Base-by-base conservation (phyloP, 2,329 filamentous ascomycete genomes). In the Colletotrichum orchidophilum region DNA sequence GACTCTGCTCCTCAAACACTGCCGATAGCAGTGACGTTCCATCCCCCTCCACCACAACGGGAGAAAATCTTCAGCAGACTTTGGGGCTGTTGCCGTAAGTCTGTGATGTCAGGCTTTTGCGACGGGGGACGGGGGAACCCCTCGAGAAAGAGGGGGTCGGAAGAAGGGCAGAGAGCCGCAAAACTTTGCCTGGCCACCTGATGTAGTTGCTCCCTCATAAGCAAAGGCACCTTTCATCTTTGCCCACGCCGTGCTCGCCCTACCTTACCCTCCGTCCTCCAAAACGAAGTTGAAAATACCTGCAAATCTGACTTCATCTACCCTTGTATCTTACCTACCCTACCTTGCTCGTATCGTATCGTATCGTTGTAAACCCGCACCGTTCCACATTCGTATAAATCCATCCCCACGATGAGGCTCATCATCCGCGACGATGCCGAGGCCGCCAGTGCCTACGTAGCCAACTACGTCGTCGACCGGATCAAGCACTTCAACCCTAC, bases 391-490 rank as follows among this genome's bases (percentile, higher is more conserved):
- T 72, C 64, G 70, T 66, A 68, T 24, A 73, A 70, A 67, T 13
- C 61, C 27, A 39, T 35, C 6, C 66, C 72, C 79, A 84, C 76
- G 76, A 96, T 94, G 94, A 91, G 93, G 84, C 89, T 96, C 78
- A 95, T 96, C 81, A 93, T 96, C 79, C 89, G 93, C 80, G 91
- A 95, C 80, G 87, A 94, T 77, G 87, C 92, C 75, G 81, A 86
- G 65, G 84, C 87, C 73, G 92, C 92, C 67, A 94, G 93, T 77
- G 86, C 87, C 76, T 95, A 95, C 81, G 92, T 95, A 75, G 93
- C 93, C 73, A 91, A 94, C 80, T 95, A 96, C 82, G 92, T 96
- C 76, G 90, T 95, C 82, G 92, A 93, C 76, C 91, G 93, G 75
- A 96, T 96, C 85, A 93, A 92, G 77, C 84, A 89, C 72, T 96